Base-by-base conservation (phyloP, 2,329 filamentous ascomycete genomes). In the Aspergillus floridensis region DNA sequence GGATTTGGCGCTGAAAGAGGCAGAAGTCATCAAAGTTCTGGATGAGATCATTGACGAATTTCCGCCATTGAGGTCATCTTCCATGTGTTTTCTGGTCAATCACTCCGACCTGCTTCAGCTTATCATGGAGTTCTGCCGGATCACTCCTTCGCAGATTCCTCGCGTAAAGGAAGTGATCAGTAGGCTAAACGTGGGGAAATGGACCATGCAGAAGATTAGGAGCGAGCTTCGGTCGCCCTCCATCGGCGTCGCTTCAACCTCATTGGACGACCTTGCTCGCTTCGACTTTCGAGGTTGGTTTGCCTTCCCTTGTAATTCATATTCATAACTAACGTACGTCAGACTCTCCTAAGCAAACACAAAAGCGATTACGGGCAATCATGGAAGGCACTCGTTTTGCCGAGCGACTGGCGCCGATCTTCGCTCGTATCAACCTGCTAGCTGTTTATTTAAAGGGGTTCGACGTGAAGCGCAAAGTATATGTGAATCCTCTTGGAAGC, bases 1-100 rank as follows among this genome's bases (percentile, higher is more conserved):
- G 5, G 92, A 98, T 69, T 80, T 96, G 49, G 89, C 92, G 1
- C 76, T 97, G 58, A 96, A 96, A 69, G 95, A 99, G 75, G 93
- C 93, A 0, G 93, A 98, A 74, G 88, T 92, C 0, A 85, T 99
- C 66, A 98, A 97, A 68, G 93, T 98, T 2, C 79, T 98, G 22
- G 95, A 99, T 71, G 95, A 99, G 72, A 89, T 97, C 46, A 84
- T 96, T 16, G 83, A 87, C 52, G 84, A 88, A 5, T 93, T 98
- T 63, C 93, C 93, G 0, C 86, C 88, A 2, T 80, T 96, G 12
- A 83, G 85, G 10, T 82, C 86, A 0, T 83, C 84, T 2, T 85
- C 87, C 26, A 92, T 97, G 86, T 96, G 90, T 70, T 96, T 97
- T 66, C 88, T 96, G 65, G 76, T 99, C 38, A 95, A 95, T 52